These are phyloP conservation scores for Achaetomiella virescens DNA, from an alignment of 495 filamentous ascomycete species.

Conservation along the genomic window DNA sequence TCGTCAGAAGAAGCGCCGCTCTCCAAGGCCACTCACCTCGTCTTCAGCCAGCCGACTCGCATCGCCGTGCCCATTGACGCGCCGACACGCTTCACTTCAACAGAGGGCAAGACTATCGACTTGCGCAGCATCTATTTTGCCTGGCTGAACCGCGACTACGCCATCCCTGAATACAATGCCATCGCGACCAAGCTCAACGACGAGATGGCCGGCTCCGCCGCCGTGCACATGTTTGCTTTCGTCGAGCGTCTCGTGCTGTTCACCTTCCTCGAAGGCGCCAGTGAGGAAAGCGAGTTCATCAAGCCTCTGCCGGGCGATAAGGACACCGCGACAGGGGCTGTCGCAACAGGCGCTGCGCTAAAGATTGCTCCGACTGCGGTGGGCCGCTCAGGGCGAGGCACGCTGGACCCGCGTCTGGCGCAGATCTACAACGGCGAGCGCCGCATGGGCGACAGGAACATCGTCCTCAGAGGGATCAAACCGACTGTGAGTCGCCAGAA, in stretches of 20 bases:
- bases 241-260: constrained; percentile 85
- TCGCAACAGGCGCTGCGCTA: constrained; percentile 39
- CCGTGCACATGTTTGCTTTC: constrained; percentile 79
- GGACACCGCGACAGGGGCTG: constrained; percentile 43
- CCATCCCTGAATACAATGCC: constrained; percentile 83
- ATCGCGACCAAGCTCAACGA: constrained; percentile 75
- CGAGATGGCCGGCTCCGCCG: constrained; percentile 55
- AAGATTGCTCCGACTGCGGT: constrained; percentile 45
- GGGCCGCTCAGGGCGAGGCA: constrained; percentile 50
- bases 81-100: constrained; percentile 74
- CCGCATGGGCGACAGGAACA: constrained; percentile 88
- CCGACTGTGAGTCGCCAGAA: constrained; percentile 60
- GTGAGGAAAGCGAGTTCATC: constrained; percentile 88
- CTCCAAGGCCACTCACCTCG: constrained; percentile 72
- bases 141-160: constrained; percentile 83
- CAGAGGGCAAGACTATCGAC: constrained; percentile 62
- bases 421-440: constrained; percentile 89
- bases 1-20: constrained; percentile 42
- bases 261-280: constrained; percentile 83
- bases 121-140: constrained; percentile 92
- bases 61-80: constrained; percentile 66
- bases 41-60: constrained; percentile 59
- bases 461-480: constrained; percentile 78
- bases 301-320: constrained; percentile 64
- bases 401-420: constrained; percentile 70